Evolutionary conservation across 352 stramenopile species (phyloP).

Genomic region (Globisporangium sylvaticum): DNA sequence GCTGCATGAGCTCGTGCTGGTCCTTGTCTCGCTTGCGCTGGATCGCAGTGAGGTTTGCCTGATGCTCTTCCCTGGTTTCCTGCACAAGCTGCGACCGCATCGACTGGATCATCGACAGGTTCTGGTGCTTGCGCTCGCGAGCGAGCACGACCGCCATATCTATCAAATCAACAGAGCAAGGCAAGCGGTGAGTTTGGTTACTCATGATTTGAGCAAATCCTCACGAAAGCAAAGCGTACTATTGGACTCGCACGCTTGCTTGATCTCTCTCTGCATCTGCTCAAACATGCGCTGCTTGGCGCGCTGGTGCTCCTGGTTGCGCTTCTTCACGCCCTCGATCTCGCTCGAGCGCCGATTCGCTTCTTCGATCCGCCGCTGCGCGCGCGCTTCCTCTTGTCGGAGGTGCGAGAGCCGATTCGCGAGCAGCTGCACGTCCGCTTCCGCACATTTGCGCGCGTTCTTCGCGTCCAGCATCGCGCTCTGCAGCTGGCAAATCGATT

Average conservation of each 20-base stretch:
- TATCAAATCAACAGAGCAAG: constrained; percentile 1
- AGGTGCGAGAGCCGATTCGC: constrained; percentile 63
- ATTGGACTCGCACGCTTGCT: constrained; percentile 45
- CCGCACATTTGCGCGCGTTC: constrained; percentile 49
- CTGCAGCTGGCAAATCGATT: constrained; percentile 33
- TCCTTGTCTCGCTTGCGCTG: constrained; percentile 37
- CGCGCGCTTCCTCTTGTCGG: constrained; percentile 45
- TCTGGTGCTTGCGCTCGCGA: constrained; percentile 40
- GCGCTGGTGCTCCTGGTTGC: constrained; percentile 48
- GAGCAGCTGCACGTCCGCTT: constrained; percentile 54
- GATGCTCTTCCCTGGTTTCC: constrained; percentile 41
- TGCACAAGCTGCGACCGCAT: constrained; percentile 52
- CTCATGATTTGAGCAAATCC: too few relatives aligned
- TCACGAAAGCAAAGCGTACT: too few relatives aligned
- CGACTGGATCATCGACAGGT: constrained; percentile 31
- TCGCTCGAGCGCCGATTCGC: constrained; percentile 54
- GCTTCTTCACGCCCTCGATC: constrained; percentile 56
- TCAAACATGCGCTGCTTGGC: constrained; percentile 47
- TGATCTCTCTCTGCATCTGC: constrained; percentile 54
- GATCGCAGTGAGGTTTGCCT: constrained; percentile 40
- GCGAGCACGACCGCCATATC: constrained; percentile 27
- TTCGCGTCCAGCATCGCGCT: constrained; percentile 63
- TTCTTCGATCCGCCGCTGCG: constrained; percentile 66
- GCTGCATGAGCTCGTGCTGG: constrained; percentile 32
- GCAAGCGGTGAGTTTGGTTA: too few relatives aligned